Conservation (phyloP, 371 early-diverging fungal species). For the Rhizopus microsporus region DNA sequence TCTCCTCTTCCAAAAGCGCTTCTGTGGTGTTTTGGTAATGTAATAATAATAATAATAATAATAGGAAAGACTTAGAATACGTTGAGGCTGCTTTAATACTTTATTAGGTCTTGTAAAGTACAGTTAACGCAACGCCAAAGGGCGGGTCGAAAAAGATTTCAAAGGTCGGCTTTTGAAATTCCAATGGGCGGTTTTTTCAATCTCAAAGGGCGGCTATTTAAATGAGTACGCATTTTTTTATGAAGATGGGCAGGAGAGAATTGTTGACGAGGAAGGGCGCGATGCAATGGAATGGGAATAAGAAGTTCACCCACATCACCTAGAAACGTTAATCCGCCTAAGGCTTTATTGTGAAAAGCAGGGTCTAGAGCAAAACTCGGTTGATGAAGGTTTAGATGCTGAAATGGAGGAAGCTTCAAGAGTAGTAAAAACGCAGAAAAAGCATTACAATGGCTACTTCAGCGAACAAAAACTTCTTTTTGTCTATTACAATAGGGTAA, state of each 20-base stretch:
- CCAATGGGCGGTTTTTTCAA: background rate
- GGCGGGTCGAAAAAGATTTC: slow-evolving; percentile 1
- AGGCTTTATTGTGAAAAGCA: slow-evolving; percentile 15
- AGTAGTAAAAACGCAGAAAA: slow-evolving; percentile 8
- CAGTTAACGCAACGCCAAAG: slow-evolving; percentile 8
- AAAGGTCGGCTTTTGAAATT: background rate
- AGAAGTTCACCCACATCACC: slow-evolving; percentile 9
- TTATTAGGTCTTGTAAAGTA: too few species aligned
- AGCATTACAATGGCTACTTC: slow-evolving; percentile 10
- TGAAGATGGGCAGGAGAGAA: slow-evolving; percentile 15
- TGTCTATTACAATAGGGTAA: slow-evolving; percentile 20
- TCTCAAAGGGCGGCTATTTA: slow-evolving; percentile 2
- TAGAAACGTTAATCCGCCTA: slow-evolving; percentile 7
- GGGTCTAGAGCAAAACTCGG: slow-evolving; percentile 11
- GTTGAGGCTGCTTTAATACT: too few species aligned
- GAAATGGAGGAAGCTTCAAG: slow-evolving; percentile 15
- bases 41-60: too few species aligned
- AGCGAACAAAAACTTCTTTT: slow-evolving; percentile 18
- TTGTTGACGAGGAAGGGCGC: slow-evolving; percentile 10
- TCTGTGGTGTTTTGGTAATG: too few species aligned
- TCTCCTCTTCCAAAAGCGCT: too few species aligned
- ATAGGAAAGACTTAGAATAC: too few species aligned
- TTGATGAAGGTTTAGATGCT: slow-evolving; percentile 14
- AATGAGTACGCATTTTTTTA: slow-evolving; percentile 12
- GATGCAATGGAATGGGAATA: slow-evolving; percentile 16